Evolutionary conservation across 2,329 filamentous ascomycete species (phyloP).

Genomic region (Didymella pinodella): DNA sequence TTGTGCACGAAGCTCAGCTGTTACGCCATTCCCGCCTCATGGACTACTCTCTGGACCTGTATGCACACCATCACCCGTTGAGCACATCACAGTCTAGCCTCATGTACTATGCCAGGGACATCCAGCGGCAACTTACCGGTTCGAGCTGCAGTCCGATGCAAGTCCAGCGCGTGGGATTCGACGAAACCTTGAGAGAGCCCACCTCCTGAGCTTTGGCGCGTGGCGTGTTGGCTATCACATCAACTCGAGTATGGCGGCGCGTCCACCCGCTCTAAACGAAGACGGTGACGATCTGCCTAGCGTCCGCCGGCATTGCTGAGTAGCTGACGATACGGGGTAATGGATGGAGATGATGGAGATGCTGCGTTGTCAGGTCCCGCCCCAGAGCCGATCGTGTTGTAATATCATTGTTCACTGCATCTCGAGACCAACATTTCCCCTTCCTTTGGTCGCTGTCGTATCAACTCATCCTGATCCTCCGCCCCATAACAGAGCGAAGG

Average conservation of each 20-base stretch:
- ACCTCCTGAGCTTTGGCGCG: neutral
- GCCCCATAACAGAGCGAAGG: neutral
- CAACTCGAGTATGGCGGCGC: conserved; percentile 11
- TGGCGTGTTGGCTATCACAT: neutral
- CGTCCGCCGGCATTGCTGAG: conserved; percentile 2
- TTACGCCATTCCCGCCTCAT: neutral
- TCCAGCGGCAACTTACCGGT: conserved; percentile 15
- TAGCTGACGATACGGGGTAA: conserved; percentile 3
- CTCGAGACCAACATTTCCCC: neutral
- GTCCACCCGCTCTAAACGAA: conserved; percentile 14
- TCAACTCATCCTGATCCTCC: neutral
- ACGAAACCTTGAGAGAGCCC: neutral
- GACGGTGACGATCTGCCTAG: conserved; percentile 18
- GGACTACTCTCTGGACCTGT: neutral
- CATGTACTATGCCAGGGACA: conserved; percentile 16
- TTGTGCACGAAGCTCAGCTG: neutral
- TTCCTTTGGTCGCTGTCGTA: neutral
- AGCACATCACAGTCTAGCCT: conserved; percentile 10
- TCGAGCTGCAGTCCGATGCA: conserved; percentile 16
- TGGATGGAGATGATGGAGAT: neutral
- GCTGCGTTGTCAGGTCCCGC: conserved; percentile 9
- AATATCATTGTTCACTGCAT: neutral
- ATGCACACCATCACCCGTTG: conserved; percentile 13
- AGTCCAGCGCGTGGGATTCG: conserved; percentile 8
- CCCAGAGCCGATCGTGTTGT: neutral